phyloP scores from a whole-genome alignment of 495 filamentous ascomycete species.

The Penicillium waksmanii region DNA sequence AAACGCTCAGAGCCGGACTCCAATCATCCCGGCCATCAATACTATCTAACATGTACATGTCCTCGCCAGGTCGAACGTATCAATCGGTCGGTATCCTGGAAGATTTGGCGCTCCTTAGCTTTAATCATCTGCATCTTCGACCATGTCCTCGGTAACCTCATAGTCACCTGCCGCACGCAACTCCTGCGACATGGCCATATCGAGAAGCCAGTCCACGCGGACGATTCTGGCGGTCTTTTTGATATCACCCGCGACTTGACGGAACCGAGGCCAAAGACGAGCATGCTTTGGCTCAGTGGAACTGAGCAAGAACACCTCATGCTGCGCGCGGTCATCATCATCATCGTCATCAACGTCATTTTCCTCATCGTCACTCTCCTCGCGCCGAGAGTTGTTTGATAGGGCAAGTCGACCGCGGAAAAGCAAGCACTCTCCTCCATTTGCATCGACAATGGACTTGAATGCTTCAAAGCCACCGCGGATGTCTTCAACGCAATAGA shows the following conservation, averaged over 20 bases:
- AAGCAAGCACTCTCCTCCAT: constrained; percentile 80
- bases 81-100: constrained; percentile 18
- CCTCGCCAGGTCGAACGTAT: constrained; percentile 12
- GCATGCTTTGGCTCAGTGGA: constrained; percentile 65
- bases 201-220: constrained; percentile 83
- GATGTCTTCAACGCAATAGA: constrained; percentile 81
- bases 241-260: constrained; percentile 70
- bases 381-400: constrained; percentile 50
- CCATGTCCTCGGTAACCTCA: constrained; percentile 46
- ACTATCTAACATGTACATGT: too few species aligned
- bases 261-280: constrained; percentile 78
- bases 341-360: constrained; percentile 45
- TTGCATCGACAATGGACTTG: constrained; percentile 79
- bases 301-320: constrained; percentile 79
- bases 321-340: constrained; percentile 61
- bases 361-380: constrained; percentile 52
- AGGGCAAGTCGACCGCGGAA: constrained; percentile 73
- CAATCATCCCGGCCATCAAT: too few species aligned
- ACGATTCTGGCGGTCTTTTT: constrained; percentile 78
- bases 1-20: constrained; percentile 21
- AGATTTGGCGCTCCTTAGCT: not conserved
- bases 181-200: constrained; percentile 85
- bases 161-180: constrained; percentile 67
- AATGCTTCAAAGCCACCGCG: constrained; percentile 82
- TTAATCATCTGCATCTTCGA: constrained; percentile 32